A percentile compares a stretch with the other conserved stretches of the same genome.
phyloP scores from a whole-genome alignment of 176 grass and related monocot genomes.

The Oryza meridionalis region DNA sequence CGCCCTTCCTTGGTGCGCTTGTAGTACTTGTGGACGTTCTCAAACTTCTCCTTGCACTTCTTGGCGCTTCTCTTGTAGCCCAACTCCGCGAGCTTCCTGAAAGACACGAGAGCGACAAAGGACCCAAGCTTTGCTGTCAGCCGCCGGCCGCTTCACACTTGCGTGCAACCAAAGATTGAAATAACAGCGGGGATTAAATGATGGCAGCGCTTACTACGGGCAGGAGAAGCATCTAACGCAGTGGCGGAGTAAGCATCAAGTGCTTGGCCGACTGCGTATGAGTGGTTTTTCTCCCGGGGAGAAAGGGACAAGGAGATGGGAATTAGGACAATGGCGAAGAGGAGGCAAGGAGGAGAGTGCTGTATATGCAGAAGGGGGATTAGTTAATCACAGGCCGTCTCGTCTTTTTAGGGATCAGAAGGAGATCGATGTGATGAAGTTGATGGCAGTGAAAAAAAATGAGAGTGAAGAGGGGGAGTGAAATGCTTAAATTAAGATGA shows the following conservation, averaged over 20 bases:
- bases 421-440: constrained; percentile 10
- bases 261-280: not conserved
- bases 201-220: constrained; percentile 54
- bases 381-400: constrained; percentile 51
- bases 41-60: constrained; percentile 99
- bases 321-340: constrained; percentile 29
- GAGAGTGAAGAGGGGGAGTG: not conserved
- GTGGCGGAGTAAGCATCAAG: constrained; percentile 27
- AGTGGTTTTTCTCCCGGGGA: constrained; percentile 18
- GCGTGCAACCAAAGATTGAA: constrained; percentile 40
- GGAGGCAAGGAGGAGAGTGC: not conserved
- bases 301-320: constrained; percentile 55
- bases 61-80: constrained; percentile 88
- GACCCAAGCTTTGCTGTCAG: constrained; percentile 31
- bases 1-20: constrained; percentile 97
- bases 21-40: constrained; percentile 99
- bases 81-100: constrained; percentile 83
- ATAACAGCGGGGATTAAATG: constrained; percentile 46
- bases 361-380: constrained; percentile 27
- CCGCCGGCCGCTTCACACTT: constrained; percentile 13
- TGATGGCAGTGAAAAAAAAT: constrained; percentile 12
- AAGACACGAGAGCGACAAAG: constrained; percentile 34
- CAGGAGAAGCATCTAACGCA: constrained; percentile 56
- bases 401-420: constrained; percentile 53
- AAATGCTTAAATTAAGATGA: not conserved